These are phyloP conservation scores for Neurospora terricola DNA, from an alignment of 495 filamentous ascomycete species.

Conservation along the genomic window DNA sequence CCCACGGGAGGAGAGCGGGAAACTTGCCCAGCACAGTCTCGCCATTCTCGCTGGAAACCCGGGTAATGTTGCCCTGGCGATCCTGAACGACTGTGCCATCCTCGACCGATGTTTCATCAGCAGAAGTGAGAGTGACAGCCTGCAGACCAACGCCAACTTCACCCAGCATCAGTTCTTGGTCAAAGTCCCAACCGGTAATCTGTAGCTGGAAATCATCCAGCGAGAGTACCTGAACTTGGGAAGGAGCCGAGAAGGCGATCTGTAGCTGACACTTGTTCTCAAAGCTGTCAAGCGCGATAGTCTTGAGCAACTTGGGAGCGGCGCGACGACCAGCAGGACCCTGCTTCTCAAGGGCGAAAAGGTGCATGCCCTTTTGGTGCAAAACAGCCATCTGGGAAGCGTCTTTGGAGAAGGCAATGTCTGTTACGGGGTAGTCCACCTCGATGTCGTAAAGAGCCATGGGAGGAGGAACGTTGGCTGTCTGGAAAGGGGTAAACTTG, in stretches of 20 bases:
- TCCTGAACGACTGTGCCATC: constrained; percentile 27
- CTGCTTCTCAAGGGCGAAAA: constrained; percentile 56
- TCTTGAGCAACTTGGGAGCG: constrained; percentile 20
- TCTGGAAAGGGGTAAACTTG: constrained; percentile 75
- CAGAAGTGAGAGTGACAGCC: constrained; percentile 10
- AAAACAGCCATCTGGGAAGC: constrained; percentile 63
- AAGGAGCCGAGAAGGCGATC: constrained; percentile 13
- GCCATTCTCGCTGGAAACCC: neutral
- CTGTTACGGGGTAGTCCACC: constrained; percentile 52
- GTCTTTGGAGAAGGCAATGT: constrained; percentile 62
- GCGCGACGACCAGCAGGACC: constrained; percentile 18
- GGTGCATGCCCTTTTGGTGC: constrained; percentile 48
- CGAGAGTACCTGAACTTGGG: constrained; percentile 16
- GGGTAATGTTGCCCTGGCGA: constrained; percentile 23
- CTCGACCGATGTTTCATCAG: neutral
- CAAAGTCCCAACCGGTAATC: constrained; percentile 12
- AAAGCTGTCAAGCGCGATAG: neutral
- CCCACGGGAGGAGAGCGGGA: constrained; percentile 42
- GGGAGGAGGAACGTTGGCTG: constrained; percentile 81
- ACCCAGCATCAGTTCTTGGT: constrained; percentile 9
- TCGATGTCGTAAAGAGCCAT: constrained; percentile 75
- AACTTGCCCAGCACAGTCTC: constrained; percentile 13
- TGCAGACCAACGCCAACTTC: constrained; percentile 6
- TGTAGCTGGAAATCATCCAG: constrained; percentile 10
- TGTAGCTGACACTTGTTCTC: constrained; percentile 10